phyloP scores from a whole-genome alignment of 1,139 yeast genomes.

The Suhomyces taliae region DNA sequence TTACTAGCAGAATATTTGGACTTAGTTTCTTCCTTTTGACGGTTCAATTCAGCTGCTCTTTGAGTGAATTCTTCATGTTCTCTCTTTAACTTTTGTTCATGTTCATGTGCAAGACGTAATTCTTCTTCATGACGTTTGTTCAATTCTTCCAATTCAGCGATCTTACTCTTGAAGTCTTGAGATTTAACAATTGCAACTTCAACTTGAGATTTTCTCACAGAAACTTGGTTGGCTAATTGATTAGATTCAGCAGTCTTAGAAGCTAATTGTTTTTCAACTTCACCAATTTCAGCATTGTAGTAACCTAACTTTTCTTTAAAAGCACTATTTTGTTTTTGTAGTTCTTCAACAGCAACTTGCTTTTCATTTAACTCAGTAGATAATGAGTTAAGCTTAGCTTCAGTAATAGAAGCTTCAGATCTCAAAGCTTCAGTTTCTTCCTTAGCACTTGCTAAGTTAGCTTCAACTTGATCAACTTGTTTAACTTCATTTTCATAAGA shows the following conservation, averaged over 20 bases:
- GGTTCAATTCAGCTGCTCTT: constrained; percentile 31
- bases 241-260: constrained; percentile 52
- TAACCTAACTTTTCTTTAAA: constrained; percentile 67
- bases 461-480: constrained; percentile 71
- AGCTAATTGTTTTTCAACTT: constrained; percentile 57
- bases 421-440: constrained; percentile 72
- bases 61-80: constrained; percentile 8
- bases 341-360: constrained; percentile 58
- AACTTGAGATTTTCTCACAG: constrained; percentile 70
- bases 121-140: constrained; percentile 27
- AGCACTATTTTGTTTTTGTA: constrained; percentile 64
- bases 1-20: constrained; percentile 21
- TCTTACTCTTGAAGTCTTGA: constrained; percentile 37
- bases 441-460: constrained; percentile 55
- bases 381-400: constrained; percentile 76
- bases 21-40: constrained; percentile 32
- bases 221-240: constrained; percentile 60
- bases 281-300: constrained; percentile 65
- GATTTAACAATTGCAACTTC: constrained; percentile 61
- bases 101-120: constrained; percentile 16
- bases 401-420: constrained; percentile 75
- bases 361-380: constrained; percentile 65
- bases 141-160: constrained; percentile 28
- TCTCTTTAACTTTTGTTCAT: constrained; percentile 4
- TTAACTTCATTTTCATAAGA: constrained; percentile 79